A percentile compares a stretch with the other conserved stretches of the same genome.
Evolutionary conservation across 768 basidiomycete genomes (phyloP).

Genomic region (Rhodotorula taiwanensis): DNA sequence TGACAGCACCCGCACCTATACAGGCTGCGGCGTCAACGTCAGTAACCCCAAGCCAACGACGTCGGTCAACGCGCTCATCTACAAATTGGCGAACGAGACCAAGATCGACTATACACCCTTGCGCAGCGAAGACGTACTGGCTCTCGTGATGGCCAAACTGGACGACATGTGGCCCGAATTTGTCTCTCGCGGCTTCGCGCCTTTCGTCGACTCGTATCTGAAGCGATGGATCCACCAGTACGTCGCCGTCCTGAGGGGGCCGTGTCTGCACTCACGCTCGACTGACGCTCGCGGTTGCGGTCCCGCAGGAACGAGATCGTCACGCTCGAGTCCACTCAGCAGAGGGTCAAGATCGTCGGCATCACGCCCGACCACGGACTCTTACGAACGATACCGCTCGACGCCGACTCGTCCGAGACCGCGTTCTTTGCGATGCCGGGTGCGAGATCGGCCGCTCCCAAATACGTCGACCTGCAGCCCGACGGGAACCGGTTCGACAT

Average conservation of each 20-base stretch:
- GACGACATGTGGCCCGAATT: constrained; percentile 72
- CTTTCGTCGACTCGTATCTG: constrained; percentile 74
- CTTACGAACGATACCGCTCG: constrained; percentile 67
- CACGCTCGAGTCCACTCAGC: constrained; percentile 63
- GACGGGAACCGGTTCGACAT: constrained; percentile 96
- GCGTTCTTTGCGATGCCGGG: constrained; percentile 39
- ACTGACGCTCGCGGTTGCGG: too few species aligned
- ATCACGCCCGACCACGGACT: constrained; percentile 85
- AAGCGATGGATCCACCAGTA: constrained; percentile 86
- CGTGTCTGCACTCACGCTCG: neutral
- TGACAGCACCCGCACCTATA: neutral
- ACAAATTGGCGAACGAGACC: constrained; percentile 40
- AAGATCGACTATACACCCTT: constrained; percentile 48
- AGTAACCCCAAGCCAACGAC: constrained; percentile 72
- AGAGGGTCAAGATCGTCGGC: constrained; percentile 70
- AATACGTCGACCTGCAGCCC: constrained; percentile 83
- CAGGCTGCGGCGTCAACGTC: constrained; percentile 85
- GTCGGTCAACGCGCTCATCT: constrained; percentile 66
- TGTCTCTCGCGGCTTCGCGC: constrained; percentile 63
- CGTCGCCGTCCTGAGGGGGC: constrained; percentile 50
- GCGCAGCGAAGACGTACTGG: constrained; percentile 66
- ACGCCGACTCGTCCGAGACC: constrained; percentile 38
- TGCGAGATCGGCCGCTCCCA: neutral
- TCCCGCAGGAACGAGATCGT: constrained; percentile 66
- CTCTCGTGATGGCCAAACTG: constrained; percentile 67